These are phyloP conservation scores for Capronia coronata DNA, from an alignment of 2,329 filamentous ascomycete species.

Conservation along the genomic window DNA sequence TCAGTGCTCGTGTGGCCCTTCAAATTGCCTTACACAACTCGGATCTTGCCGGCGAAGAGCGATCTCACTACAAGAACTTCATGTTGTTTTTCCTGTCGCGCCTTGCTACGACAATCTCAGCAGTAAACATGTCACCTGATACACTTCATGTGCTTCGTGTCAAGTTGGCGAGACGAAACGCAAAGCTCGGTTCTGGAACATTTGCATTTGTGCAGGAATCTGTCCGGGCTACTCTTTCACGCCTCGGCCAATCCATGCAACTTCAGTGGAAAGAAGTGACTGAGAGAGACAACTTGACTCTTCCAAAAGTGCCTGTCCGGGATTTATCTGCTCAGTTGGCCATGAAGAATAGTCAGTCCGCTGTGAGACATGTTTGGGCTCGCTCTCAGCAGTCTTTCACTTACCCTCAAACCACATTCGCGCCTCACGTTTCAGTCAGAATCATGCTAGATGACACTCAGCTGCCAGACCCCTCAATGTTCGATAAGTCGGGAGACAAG, in stretches of 20 bases:
- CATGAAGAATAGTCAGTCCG: constrained; percentile 1
- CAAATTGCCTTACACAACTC: constrained; percentile 35
- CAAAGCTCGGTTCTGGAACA: constrained; percentile 36
- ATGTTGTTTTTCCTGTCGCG: constrained; percentile 44
- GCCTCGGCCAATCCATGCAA: constrained; percentile 10
- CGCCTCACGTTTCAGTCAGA: background rate
- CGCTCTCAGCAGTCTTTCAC: constrained; percentile 16
- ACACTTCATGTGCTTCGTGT: constrained; percentile 38
- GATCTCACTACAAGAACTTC: constrained; percentile 45
- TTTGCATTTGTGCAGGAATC: constrained; percentile 6
- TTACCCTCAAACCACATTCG: constrained; percentile 8
- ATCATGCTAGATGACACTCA: background rate
- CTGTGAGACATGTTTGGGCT: constrained; percentile 2
- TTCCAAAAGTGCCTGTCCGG: constrained; percentile 1
- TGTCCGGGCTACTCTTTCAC: constrained; percentile 15
- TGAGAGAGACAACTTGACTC: constrained; percentile 9
- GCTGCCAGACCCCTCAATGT: constrained; percentile 8
- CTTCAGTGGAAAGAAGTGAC: constrained; percentile 9
- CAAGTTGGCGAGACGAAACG: constrained; percentile 41
- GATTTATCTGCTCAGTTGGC: background rate
- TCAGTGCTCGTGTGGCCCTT: constrained; percentile 49
- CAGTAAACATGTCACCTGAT: constrained; percentile 27
- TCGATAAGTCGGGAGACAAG: constrained; percentile 14
- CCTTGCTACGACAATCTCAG: constrained; percentile 32
- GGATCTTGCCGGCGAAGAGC: constrained; percentile 14